Evolutionary conservation across 805 yeast species (phyloP), one percentile per base, ranked within the genome.

Genomic region (Suhomyces emberorum): DNA sequence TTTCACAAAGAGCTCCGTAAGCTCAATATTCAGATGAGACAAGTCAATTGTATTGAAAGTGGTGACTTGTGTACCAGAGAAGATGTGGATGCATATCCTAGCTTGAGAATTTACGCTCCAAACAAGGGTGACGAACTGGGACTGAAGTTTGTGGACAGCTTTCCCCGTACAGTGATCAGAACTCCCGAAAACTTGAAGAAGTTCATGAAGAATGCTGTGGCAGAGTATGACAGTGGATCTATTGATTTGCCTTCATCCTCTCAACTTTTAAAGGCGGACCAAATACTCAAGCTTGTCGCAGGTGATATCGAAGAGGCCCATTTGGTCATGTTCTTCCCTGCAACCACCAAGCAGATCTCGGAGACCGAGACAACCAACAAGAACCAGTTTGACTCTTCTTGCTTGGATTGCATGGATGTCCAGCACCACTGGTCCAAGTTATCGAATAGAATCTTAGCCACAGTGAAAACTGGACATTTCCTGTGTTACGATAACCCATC

Each of bases 51-150:
- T 63, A 74, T 84, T 7, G 86, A 77, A 31, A 74, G 82, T 52
- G 96, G 95, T 9, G 98, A 91, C 55, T 65, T 93, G 35, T 93
- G 98, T 61, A 67, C 61, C 7, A 65, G 79, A 16, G 85, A 86
- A 58, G 70, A 72, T 3, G 74, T 91, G 38, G 48, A 39, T 14
- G 73, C 65, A n/a, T 89, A 76, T 55, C 98, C 98, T 4, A 64
- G 72, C 15, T 60, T 91, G 26, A 68, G 83, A 37, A 66, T 91
- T 7, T 89, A 83, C 61, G 79, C 78, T 1, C 83, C 88, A 0
- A 63, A 16, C 76, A 57, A 15, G 58, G 23, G 7, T 4, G 21
- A 16, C 3, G 28, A n/a, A 7, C 9, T 5, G 17, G 29, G 29
- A 7, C 55, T 49, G 47, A 61, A 59, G 33, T 48, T 54, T 29